Percentiles rank a stretch among this genome's conserved stretches.
These are phyloP conservation scores for Hypoxylon sp. DNA, from an alignment of 2,329 filamentous ascomycete species.

Conservation along the genomic window DNA sequence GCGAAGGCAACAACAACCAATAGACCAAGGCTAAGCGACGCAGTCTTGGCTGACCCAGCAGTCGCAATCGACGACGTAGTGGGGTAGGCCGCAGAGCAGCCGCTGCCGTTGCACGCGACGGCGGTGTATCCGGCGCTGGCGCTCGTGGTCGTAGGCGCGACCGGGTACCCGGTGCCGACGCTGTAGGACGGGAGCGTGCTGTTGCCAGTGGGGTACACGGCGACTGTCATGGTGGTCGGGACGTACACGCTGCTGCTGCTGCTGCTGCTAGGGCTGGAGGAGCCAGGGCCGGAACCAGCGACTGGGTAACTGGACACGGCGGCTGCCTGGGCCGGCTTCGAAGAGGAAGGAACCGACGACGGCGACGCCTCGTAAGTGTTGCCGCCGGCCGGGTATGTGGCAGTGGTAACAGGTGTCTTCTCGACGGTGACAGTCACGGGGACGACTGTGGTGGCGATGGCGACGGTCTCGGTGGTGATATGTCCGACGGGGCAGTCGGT, in stretches of 20 bases:
- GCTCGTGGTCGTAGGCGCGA: slow-evolving; percentile 58
- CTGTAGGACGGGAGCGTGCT: slow-evolving; percentile 70
- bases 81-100: slow-evolving; percentile 23
- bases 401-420: slow-evolving; percentile 13
- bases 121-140: slow-evolving; percentile 16
- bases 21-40: slow-evolving; percentile 41
- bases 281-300: neutral
- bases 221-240: slow-evolving; percentile 61
- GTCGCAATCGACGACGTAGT: slow-evolving; percentile 37
- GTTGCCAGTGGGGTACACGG: slow-evolving; percentile 76
- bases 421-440: slow-evolving; percentile 14
- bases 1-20: slow-evolving; percentile 39
- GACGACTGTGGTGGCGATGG: slow-evolving; percentile 23
- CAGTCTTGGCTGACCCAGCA: slow-evolving; percentile 44
- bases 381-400: slow-evolving; percentile 57
- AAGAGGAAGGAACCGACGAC: slow-evolving; percentile 3
- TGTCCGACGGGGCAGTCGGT: slow-evolving; percentile 63
- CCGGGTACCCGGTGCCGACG: slow-evolving; percentile 52
- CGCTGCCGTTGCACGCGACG: neutral
- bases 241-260: slow-evolving; percentile 14
- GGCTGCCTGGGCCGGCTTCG: slow-evolving; percentile 65
- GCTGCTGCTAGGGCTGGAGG: neutral
- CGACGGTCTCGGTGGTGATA: slow-evolving; percentile 46
- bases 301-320: slow-evolving; percentile 36
- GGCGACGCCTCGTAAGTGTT: slow-evolving; percentile 66